Conservation (phyloP, 1,284 basidiomycete genomes). For the Moniliella sp. region DNA sequence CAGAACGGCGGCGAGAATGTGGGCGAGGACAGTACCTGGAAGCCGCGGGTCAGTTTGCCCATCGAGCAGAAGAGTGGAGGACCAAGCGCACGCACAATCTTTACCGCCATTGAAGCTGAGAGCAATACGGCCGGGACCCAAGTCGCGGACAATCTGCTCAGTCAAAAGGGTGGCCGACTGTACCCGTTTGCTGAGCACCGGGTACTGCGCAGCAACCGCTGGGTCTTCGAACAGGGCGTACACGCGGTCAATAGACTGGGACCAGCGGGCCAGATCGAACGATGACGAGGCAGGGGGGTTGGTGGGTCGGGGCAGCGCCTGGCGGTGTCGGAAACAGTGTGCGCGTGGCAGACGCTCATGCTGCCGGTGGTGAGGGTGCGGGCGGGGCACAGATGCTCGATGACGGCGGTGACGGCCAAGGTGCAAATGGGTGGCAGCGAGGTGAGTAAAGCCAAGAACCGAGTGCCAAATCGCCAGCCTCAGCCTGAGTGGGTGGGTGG, state of each 20-base stretch:
- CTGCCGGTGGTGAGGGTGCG: no score
- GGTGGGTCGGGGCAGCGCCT: no score
- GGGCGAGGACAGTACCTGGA: slow-evolving; percentile 61
- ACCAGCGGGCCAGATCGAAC: no score
- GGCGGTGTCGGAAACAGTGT: no score
- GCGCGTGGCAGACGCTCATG: no score
- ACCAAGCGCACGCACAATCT: slow-evolving; percentile 41
- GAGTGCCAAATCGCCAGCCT: no score
- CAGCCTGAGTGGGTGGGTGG: no score
- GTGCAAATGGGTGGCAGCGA: no score
- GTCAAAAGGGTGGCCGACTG: slow-evolving; percentile 11
- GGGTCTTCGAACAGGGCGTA: slow-evolving; percentile 19
- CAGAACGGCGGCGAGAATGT: slow-evolving; percentile 54
- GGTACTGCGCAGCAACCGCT: slow-evolving; percentile 4
- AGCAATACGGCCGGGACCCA: slow-evolving; percentile 6
- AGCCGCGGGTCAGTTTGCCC: not conserved
- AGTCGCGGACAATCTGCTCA: slow-evolving; percentile 16
- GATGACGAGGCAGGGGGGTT: no score
- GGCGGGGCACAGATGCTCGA: no score
- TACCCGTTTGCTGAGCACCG: slow-evolving; percentile 9
- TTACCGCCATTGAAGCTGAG: slow-evolving; percentile 95
- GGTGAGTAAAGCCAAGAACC: no score
- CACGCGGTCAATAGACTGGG: slow-evolving; percentile 25
- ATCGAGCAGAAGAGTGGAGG: not conserved
- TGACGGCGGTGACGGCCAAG: no score